A percentile compares a stretch with the other conserved stretches of the same genome.
phyloP scores from a whole-genome alignment of 345 rosid genomes.

The Eucalyptus curtisii region DNA sequence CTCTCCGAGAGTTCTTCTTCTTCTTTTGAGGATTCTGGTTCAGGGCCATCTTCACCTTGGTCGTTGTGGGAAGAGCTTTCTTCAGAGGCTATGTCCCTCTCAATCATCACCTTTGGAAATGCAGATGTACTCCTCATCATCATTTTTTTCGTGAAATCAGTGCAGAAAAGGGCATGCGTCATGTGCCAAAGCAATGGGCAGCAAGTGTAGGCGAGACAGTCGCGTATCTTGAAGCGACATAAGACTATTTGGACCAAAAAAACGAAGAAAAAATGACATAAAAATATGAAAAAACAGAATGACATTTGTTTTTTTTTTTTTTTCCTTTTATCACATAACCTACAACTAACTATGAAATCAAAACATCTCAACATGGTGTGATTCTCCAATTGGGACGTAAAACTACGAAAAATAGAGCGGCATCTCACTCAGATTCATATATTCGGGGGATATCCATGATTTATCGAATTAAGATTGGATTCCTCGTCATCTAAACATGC shows the following conservation, averaged over 20 bases:
- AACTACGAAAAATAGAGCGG: too few species aligned
- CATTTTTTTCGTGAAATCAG: background rate
- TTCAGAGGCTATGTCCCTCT: conserved; percentile 67
- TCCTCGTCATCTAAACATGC: background rate
- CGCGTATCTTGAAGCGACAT: background rate
- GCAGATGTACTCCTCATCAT: conserved; percentile 11
- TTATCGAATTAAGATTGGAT: background rate
- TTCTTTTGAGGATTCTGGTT: conserved; percentile 1
- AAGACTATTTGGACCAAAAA: background rate
- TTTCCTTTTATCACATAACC: background rate
- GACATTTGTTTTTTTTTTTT: background rate
- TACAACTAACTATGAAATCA: background rate
- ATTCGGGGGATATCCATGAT: background rate
- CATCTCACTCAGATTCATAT: background rate
- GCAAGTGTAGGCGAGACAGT: background rate
- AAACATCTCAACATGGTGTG: background rate
- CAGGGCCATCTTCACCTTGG: background rate
- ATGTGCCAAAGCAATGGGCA: background rate
- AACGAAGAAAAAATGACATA: background rate
- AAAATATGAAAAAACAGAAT: background rate
- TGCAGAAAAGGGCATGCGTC: background rate
- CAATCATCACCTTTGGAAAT: conserved; percentile 50
- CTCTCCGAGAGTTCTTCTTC: conserved; percentile 2
- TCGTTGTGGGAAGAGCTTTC: conserved; percentile 51
- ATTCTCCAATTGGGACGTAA: background rate